Base-by-base conservation (phyloP, 1,139 yeast species). In the Magnusiomyces sp. region DNA sequence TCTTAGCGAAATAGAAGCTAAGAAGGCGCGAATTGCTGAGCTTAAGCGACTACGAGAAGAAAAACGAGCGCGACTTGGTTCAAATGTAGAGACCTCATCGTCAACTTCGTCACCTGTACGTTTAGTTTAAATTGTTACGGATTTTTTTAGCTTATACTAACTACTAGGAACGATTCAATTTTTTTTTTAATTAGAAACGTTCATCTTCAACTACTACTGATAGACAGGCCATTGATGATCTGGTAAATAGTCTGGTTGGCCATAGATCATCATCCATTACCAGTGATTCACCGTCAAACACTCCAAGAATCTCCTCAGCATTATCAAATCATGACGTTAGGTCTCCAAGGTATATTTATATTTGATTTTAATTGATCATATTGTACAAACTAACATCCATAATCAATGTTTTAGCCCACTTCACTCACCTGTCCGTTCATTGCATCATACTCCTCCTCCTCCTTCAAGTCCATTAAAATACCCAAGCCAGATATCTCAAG, bases 11-110 rank as follows among this genome's bases (percentile, higher is more conserved):
- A 71, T 73, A 45, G 79, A 74, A 56, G 74, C 73, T 56, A 76
- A 73, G 53, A 64, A 67, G 54, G 76, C 69, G 47, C 68, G 69
- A 46, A 66, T 76, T 40, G 76, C 73, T 40, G 76, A 71, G 56
- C 65, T 76, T 33, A 64, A 72, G 47, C 62, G 69, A 14, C 63
- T 61, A 53, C 63, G 73, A 16, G 68, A 63, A 44, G 58, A 55
- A 31, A 53, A 59, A 38, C 53, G 61, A 46, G 29, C 48, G 46
- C 49, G 50, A 40, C 40, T 48, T 37, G 32, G n/a, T 19, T 33
- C 33, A 23, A 23, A 23, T 23, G 11, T 27, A 41, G 42, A 20
- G 23, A 20, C 16, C 3, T n/a, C 20, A 23, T 23, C 33, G 19
- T 29, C 47, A 23, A 19, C 38, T 16, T 14, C 43, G 5, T 36